Base-by-base conservation (phyloP, 768 basidiomycete species). In the Naematelia aurantialba region DNA sequence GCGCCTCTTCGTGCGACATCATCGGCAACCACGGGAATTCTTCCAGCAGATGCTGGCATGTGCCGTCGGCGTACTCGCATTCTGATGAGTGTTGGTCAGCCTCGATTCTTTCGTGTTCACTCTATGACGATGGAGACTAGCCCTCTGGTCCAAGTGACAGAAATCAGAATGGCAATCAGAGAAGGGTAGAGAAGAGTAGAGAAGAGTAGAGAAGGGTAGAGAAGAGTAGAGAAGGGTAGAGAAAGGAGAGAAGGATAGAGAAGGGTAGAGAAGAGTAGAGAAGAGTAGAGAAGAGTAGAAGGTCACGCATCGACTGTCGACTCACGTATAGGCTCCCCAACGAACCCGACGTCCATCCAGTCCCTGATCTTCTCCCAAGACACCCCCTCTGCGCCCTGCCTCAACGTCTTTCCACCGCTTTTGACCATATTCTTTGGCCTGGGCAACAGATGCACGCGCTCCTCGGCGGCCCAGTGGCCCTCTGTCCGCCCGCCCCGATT, bases 1-100 rank as follows among this genome's bases (percentile, higher is more conserved):
- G 53, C 19, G 70, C 74, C 21, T 73, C 62, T 8, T 73, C 64
- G 25, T 66, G 64, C 4, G 64, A 58, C 60, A 67, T 66, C 2
- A 25, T 29, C 3, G 53, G 21, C 8, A 65, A 29, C 55, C 69
- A 74, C 5, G 65, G 34, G 46, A 65, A 73, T 39, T 66, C 67
- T 24, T 63, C 44, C 13, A 34, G 48, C 27, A 77, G 65, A 21
- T 69, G 62, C 5, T 64, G 59, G 54, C 76, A 77, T 3, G 73
- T 73, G 22, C 74, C 69, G 47, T 75, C 73, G 12, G 56, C 65
- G 2, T 49, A 34, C 29, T 67, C 56, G 52, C 70, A 72, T 65
- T 75, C 71, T 75, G 42, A 5, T 0, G n/a, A n/a, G n/a, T n/a
- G n/a, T n/a, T n/a, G n/a, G n/a, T n/a, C n/a, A n/a, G n/a, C n/a